Evolutionary conservation across 2,329 filamentous ascomycete species (phyloP).

Genomic region (Malbranchea cinnamomea): DNA sequence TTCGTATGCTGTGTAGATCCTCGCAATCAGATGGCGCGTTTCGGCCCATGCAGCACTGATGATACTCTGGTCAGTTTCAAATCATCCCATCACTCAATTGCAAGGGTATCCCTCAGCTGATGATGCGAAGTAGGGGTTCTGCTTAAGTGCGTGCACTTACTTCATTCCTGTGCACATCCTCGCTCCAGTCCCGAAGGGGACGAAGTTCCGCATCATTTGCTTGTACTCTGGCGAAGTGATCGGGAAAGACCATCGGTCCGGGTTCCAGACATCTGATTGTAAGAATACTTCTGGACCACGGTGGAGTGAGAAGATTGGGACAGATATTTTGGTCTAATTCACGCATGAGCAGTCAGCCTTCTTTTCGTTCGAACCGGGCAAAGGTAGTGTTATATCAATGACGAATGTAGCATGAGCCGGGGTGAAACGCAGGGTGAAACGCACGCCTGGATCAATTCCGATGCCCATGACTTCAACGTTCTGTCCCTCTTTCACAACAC

Average conservation of each 20-base stretch:
- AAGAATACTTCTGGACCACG: conserved; percentile 38
- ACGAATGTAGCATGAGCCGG: too few relatives aligned
- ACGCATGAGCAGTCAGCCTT: not conserved
- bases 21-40: conserved; percentile 8
- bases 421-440: conserved; percentile 2
- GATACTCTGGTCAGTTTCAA: conserved; percentile 1
- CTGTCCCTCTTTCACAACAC: conserved; percentile 16
- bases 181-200: conserved; percentile 41
- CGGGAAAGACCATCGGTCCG: conserved; percentile 41
- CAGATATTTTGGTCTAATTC: conserved; percentile 9
- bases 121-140: not conserved
- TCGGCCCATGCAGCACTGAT: conserved; percentile 10
- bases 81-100: too few relatives aligned
- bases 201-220: conserved; percentile 39
- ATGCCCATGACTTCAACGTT: conserved; percentile 8
- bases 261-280: conserved; percentile 36
- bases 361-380: not conserved
- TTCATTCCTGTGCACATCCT: conserved; percentile 21
- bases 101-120: too few relatives aligned
- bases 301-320: conserved; percentile 26
- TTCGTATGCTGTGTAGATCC: conserved; percentile 9
- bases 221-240: conserved; percentile 34
- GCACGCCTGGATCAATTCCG: conserved; percentile 9
- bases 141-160: conserved; percentile 5
- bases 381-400: too few relatives aligned